phyloP scores from a whole-genome alignment of 148 eudicot species.

The Camellia granthamiana region DNA sequence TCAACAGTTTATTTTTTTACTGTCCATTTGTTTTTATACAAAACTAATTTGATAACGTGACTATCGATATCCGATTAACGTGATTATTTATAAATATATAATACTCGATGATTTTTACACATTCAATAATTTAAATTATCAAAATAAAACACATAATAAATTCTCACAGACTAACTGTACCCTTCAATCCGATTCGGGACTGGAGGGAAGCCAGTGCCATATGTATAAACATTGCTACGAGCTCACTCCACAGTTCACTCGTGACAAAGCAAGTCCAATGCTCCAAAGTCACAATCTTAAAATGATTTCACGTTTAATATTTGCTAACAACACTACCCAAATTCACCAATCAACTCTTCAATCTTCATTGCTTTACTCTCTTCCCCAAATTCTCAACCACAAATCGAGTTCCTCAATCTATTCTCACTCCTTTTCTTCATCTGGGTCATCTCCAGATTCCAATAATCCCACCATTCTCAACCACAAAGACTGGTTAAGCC shows the following conservation, averaged over 20 bases:
- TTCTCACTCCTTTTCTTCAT: constrained; percentile 23
- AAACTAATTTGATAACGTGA: no score
- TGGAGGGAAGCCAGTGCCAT: no score
- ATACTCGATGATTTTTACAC: no score
- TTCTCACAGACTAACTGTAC: no score
- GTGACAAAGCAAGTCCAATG: background rate
- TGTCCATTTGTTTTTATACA: no score
- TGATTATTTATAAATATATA: no score
- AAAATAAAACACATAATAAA: no score
- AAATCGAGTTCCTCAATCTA: background rate
- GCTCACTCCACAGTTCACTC: background rate
- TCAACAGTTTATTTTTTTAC: no score
- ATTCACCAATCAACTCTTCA: constrained; percentile 11
- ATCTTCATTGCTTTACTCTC: constrained; percentile 3
- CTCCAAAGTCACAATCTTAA: background rate
- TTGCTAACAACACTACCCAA: background rate
- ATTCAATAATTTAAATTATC: no score
- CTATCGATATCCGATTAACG: no score
- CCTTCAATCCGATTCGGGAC: no score
- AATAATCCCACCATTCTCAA: constrained; percentile 25
- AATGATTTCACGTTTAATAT: constrained; percentile 15
- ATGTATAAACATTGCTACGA: no score
- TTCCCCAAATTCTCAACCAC: background rate
- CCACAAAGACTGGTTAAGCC: constrained; percentile 81
- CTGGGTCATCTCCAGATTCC: constrained; percentile 15